Base-by-base conservation (phyloP, 2,329 filamentous ascomycete species). In the Apiospora rasikravindrae region DNA sequence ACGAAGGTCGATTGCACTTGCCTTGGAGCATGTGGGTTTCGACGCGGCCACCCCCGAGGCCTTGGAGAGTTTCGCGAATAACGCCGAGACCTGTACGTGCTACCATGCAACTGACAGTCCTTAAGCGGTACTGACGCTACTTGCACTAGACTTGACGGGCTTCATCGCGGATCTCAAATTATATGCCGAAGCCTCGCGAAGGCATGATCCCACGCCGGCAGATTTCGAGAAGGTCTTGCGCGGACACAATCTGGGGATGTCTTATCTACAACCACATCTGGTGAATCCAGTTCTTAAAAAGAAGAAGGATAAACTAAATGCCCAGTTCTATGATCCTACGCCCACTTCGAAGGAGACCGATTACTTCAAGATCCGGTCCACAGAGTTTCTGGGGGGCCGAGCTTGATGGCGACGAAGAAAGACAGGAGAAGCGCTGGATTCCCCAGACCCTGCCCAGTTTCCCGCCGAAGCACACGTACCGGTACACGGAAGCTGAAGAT, bases 381-480 rank as follows among this genome's bases (percentile, higher is more conserved):
- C 86, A 19, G 86, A 85, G 0, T 82, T 86, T 11, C 82, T 88
- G 22, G 86, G 87, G 87, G 33, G 80, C 84, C 5, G 89, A 91
- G 71, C 82, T 92, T 2, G 90, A 89, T 72, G 90, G 90, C 49
- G 84, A 85, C 71, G 76, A 82, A 1, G 90, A 92, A 74, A 91
- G 90, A 76, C 84, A 87, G 11, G 79, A 83, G 16, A 88, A 87
- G 76, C 71, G 79, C 33, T 91, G 89, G 79, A 90, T 92, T 14
- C 90, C 90, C 0, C 80, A 82, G 47, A 84, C 85, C 0, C 90
- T 92, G 69, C 90, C 90, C 0, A 84, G 87, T 13, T 92, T 92
- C 73, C 90, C 90, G 0, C 91, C 89, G 78, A 88, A 88, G 66
- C 89, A 92, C 76, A 92, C 90, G 4, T 92, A 91, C 80, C 87